Base-by-base conservation (phyloP, 164 flowering plant species). In the Kingdonia uniflora region DNA sequence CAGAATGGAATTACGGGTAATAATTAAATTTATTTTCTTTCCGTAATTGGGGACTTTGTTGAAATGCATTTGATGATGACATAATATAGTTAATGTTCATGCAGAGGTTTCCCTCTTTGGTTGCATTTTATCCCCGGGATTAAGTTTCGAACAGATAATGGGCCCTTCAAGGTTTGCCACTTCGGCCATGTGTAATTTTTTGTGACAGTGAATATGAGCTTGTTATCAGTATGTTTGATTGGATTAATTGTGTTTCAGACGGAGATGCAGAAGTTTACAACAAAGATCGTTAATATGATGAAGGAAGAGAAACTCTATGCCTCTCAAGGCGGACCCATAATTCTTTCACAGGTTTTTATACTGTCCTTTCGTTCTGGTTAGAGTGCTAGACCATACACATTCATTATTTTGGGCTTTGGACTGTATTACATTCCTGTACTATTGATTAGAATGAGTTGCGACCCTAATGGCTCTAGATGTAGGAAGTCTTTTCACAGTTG, bases 271-370 rank as follows among this genome's bases (percentile, higher is more conserved):
- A 72, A 78, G 20, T 94, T 94, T 67, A 94, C 97, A 0, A 67
- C 82, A 25, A 82, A 80, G 64, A 84, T 94, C 60, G 97, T 94
- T 47, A 78, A 81, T 54, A 50, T 89, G 82, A 86, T 89, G 92
- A 82, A 94, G 74, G 70, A 81, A 61, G 86, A 86, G 57, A 78
- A 82, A 6, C 84, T 94, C n/a, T 94, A 78, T 65, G 95, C 95
- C 19, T 81, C 99, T 20, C 99, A 89, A 68, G 99, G 99, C 1
- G 99, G 99, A 54, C 99, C 99, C n/a, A 81, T 94, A 38, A 89
- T 94, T 20, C 68, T 94, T 56, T 85, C 97, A n/a, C 99, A 94
- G 97, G 97, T 92, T 60, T 6, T 14, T 52, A 43, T 60, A 24
- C 41, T 19, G 5, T 15, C 21, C 55, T 50, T 29, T 35, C 11